These are phyloP conservation scores for Paramecium octaurelia DNA, from an alignment of 73 alveolate species.

Conservation along the genomic window DNA sequence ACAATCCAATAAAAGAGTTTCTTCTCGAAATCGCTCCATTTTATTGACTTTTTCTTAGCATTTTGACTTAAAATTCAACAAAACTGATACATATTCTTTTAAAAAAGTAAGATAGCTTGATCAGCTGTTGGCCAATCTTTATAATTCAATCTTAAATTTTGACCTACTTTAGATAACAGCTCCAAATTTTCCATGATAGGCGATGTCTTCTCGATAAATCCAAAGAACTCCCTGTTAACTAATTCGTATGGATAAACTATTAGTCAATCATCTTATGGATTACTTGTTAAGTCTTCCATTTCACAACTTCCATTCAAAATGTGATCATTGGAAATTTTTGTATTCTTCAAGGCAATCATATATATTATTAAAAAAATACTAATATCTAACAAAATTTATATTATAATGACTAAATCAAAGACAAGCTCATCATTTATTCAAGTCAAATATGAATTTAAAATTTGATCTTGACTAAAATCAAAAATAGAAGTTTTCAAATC, in stretches of 20 bases:
- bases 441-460: background rate
- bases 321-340: background rate
- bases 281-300: slow-evolving; percentile 46
- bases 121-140: background rate
- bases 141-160: slow-evolving; percentile 2
- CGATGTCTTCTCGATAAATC: background rate
- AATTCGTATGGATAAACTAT: slow-evolving; percentile 7
- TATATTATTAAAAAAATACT: background rate
- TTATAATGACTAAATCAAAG: background rate
- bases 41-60: background rate
- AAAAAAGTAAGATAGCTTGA: background rate
- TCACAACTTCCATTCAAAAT: slow-evolving; percentile 20
- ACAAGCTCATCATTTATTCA: background rate
- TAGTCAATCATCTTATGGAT: background rate
- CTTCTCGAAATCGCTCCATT: slow-evolving; percentile 38
- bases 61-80: background rate
- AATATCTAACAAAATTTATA: background rate
- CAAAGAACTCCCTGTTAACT: background rate
- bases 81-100: background rate
- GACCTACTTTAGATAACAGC: background rate
- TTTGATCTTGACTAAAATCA: background rate
- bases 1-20: slow-evolving; percentile 50
- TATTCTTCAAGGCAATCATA: background rate
- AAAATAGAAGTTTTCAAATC: background rate
- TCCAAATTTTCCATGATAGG: background rate